phyloP scores from a whole-genome alignment of 2,329 filamentous ascomycete genomes.

The Penicillium italicum region DNA sequence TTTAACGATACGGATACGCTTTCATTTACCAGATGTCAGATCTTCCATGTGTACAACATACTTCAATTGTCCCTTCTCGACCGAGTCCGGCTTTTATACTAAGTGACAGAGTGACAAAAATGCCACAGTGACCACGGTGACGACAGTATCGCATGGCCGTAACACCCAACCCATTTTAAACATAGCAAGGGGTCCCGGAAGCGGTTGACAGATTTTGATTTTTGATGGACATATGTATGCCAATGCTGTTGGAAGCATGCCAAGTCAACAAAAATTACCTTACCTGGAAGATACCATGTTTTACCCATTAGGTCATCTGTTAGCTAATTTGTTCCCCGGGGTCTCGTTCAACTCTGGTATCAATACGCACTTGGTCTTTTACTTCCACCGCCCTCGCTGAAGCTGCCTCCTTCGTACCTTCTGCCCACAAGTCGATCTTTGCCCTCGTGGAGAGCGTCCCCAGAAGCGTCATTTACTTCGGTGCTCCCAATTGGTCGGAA shows the following conservation, averaged over 20 bases:
- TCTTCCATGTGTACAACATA: not conserved
- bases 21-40: not conserved
- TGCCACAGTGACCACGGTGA: conserved; percentile 1
- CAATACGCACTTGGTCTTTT: conserved; percentile 6
- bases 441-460: conserved; percentile 17
- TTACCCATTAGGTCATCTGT: conserved; percentile 17
- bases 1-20: not conserved
- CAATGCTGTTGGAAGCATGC: conserved; percentile 9
- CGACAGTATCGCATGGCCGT: conserved; percentile 11
- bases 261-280: not conserved
- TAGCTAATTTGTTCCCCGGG: not conserved
- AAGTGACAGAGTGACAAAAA: not conserved
- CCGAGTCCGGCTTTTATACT: conserved; percentile 1
- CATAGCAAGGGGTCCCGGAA: conserved; percentile 23
- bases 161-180: conserved; percentile 2
- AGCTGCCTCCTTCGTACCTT: conserved; percentile 22
- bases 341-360: not conserved
- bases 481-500: conserved; percentile 12
- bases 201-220: conserved; percentile 10
- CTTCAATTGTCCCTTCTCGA: not conserved
- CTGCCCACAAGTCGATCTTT: conserved; percentile 19
- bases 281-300: not conserved
- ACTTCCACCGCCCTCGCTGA: conserved; percentile 18
- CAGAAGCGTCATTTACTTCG: conserved; percentile 27
- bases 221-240: conserved; percentile 11